Evolutionary conservation across 139 green algal species (phyloP).

Genomic region (Yamagishiella unicocca): DNA sequence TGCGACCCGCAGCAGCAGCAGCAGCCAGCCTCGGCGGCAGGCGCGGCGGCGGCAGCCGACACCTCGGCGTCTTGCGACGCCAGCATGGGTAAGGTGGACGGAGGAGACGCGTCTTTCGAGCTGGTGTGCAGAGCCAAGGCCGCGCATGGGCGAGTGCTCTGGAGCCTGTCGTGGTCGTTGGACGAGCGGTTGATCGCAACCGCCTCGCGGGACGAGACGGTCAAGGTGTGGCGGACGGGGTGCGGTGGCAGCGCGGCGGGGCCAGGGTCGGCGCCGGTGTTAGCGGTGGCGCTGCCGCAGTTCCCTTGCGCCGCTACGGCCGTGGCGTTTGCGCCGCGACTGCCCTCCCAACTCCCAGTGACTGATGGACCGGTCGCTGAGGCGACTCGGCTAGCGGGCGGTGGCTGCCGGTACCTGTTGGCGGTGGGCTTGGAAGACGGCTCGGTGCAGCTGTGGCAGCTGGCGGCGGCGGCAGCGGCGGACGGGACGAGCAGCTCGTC

Average conservation of each 20-base stretch:
- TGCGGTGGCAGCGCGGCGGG: neutral
- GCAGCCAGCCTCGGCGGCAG: conserved; percentile 1
- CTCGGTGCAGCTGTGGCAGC: conserved; percentile 62
- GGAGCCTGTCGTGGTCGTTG: conserved; percentile 79
- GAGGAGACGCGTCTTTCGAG: conserved; percentile 54
- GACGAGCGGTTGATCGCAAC: conserved; percentile 79
- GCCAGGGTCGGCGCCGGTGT: neutral
- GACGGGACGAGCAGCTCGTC: neutral
- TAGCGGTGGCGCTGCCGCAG: conserved; percentile 50
- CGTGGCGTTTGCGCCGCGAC: conserved; percentile 66
- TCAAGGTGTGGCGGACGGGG: conserved; percentile 76
- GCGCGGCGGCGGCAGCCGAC: conserved; percentile 5
- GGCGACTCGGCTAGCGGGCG: no score
- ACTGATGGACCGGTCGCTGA: no score
- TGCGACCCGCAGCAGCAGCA: conserved; percentile 10
- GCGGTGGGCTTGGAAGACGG: conserved; percentile 82
- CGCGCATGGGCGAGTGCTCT: conserved; percentile 88
- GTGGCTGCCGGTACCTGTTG: conserved; percentile 49
- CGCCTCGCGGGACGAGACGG: conserved; percentile 77
- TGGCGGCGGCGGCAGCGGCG: neutral
- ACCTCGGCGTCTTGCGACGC: no score
- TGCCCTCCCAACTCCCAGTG: no score
- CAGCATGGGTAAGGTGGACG: conserved; percentile 2
- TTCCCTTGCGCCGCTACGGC: conserved; percentile 70
- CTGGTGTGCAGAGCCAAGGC: conserved; percentile 62